Evolutionary conservation across 495 filamentous ascomycete species (phyloP).

Genomic region (Xylaria palmicola): DNA sequence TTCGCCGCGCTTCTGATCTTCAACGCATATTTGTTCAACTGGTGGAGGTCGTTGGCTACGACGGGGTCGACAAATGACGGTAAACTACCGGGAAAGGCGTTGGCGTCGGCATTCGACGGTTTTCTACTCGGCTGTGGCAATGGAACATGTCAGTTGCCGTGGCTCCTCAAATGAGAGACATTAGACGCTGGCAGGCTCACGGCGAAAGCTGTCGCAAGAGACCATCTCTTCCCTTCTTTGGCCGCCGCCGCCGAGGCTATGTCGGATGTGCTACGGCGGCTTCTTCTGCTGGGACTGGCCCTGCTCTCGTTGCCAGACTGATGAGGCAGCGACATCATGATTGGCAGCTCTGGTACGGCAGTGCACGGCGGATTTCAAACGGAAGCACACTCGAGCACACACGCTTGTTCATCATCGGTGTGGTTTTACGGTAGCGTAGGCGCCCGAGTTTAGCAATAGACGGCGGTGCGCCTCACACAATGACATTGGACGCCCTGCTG

Average conservation of each 20-base stretch:
- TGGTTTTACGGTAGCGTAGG: no score
- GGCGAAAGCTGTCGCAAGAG: not conserved
- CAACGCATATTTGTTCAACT: conserved; percentile 25
- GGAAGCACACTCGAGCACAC: not conserved
- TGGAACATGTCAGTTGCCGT: not conserved
- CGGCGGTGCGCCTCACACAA: no score
- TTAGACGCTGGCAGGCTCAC: not conserved
- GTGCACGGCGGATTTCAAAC: not conserved
- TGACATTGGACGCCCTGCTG: no score
- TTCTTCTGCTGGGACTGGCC: not conserved
- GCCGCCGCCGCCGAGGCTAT: not conserved
- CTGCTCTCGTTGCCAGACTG: not conserved
- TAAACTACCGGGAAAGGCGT: not conserved
- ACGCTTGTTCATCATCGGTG: no score
- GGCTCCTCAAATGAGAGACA: no score
- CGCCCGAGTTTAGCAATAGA: not conserved
- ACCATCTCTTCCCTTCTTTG: conserved; percentile 10
- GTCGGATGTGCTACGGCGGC: conserved; percentile 10
- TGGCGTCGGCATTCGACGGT: not conserved
- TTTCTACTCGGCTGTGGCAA: not conserved
- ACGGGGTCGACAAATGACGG: conserved; percentile 8
- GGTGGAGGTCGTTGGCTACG: conserved; percentile 22
- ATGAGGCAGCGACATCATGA: not conserved
- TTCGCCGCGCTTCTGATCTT: conserved; percentile 26
- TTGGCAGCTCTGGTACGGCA: not conserved